Evolutionary conservation across 179 eudicot species (phyloP), one percentile per base, ranked within the genome.

Genomic region (Dionaea muscipula): DNA sequence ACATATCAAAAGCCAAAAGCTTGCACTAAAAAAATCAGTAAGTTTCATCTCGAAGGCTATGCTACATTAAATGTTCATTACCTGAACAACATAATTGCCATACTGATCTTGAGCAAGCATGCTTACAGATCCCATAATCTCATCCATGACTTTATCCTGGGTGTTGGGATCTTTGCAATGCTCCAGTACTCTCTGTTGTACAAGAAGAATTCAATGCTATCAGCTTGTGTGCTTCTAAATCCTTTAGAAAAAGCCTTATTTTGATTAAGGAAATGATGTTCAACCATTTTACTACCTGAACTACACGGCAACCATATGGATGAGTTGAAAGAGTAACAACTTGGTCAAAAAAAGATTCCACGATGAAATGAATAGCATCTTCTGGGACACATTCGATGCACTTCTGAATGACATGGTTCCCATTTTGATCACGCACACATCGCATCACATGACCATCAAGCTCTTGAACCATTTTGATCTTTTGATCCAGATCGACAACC

Each of bases 1-100:
- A 6, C 35, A 31, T 31, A 31, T 31, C 35, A 31, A 31, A 31
- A 4, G 35, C 35, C 35, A 31, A 31, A 31, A 31, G 35, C 35
- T 11, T n/a, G n/a, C n/a, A n/a, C 5, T 31, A 31, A 11, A 31
- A 31, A 31, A 11, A 6, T 31, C 35, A 31, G 10, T 11, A 4
- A 11, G 35, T 31, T 31, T 11, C 35, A 31, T 3, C 3, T 39
- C 44, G n/a, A 39, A 1, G 13, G 13, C 7, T 39, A 12, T n/a
- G 12, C 14, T 39, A 3, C 44, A 39, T 15, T 12, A 39, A 15
- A 39, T 12, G 44, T n/a, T 3, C 44, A 15, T 7, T 39, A 82
- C 89, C 89, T 82, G 89, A 74, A 82, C 80, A 48, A 82, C 89
- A 66, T 82, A 79, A 63, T 82, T 82, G 52, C 89, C 89, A 64